Conservation (phyloP, 225 moss, liverwort and hornwort genomes). For the Bryoerythrophyllum caledonicum region DNA sequence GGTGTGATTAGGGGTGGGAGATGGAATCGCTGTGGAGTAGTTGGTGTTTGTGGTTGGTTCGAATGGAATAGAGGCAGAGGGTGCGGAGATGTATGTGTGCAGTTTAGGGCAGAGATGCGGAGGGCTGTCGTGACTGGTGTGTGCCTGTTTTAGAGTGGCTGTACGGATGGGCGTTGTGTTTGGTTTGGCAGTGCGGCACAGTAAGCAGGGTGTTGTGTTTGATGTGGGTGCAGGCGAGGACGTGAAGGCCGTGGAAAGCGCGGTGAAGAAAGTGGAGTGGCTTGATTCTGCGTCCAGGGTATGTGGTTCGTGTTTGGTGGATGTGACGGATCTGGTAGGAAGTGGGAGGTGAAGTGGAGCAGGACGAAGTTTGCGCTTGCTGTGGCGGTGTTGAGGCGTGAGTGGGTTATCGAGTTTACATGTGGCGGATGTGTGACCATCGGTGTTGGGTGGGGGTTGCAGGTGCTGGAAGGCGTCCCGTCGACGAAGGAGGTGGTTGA, state of each 20-base stretch:
- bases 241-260: constrained; percentile 53
- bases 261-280: constrained; percentile 77
- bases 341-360: too few relatives aligned
- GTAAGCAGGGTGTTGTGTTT: constrained; percentile 11
- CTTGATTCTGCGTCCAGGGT: constrained; percentile 83
- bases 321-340: background rate
- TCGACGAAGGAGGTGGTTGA: constrained; percentile 48
- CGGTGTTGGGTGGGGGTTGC: background rate
- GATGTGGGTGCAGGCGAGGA: constrained; percentile 47
- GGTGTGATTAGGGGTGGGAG: background rate
- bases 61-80: background rate
- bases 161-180: background rate
- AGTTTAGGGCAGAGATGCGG: background rate
- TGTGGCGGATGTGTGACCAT: background rate
- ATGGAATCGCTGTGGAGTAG: background rate
- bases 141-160: background rate
- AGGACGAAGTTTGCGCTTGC: background rate
- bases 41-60: too few relatives aligned
- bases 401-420: background rate
- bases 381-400: background rate
- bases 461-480: constrained; percentile 52
- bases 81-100: background rate
- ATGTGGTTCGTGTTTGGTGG: constrained; percentile 31
- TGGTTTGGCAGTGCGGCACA: background rate
- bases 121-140: background rate